phyloP scores from a whole-genome alignment of 768 basidiomycete species.

The Hemileccinum rubropunctum region DNA sequence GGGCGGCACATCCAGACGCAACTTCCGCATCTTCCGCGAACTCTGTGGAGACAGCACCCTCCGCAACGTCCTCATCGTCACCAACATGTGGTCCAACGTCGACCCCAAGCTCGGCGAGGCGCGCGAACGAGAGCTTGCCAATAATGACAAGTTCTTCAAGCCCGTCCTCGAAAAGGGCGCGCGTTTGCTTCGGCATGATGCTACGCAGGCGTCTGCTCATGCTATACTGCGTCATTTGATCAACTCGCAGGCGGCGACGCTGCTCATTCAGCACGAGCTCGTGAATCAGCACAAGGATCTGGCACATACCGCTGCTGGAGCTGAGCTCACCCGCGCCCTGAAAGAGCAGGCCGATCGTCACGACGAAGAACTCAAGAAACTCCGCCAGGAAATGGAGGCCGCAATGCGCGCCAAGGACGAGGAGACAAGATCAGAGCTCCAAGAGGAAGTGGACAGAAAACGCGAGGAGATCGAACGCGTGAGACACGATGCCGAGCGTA shows the following conservation, averaged over 20 bases:
- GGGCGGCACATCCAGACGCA: conserved; percentile 49
- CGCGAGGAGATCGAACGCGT: conserved; percentile 44
- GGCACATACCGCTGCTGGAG: conserved; percentile 51
- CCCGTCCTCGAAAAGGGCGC: conserved; percentile 50
- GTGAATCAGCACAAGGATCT: conserved; percentile 48
- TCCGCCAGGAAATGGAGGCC: conserved; percentile 46
- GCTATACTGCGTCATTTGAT: conserved; percentile 43
- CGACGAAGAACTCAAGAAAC: conserved; percentile 44
- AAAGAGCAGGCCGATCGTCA: conserved; percentile 46
- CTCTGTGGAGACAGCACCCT: conserved; percentile 52
- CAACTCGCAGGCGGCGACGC: conserved; percentile 37
- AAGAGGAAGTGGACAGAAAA: conserved; percentile 41
- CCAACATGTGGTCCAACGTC: conserved; percentile 53
- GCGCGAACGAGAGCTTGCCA: conserved; percentile 45
- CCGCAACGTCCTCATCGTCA: conserved; percentile 49
- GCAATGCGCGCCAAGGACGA: conserved; percentile 46
- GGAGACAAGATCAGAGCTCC: conserved; percentile 44
- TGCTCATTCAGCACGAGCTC: conserved; percentile 56
- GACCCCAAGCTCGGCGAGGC: conserved; percentile 36
- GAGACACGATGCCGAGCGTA: conserved; percentile 37
- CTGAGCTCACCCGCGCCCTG: conserved; percentile 49
- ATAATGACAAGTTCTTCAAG: conserved; percentile 48
- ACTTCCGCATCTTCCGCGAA: conserved; percentile 50
- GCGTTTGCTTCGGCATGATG: conserved; percentile 40
- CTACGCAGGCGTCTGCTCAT: conserved; percentile 40